A percentile compares a stretch with the other conserved stretches of the same genome.
phyloP scores from a whole-genome alignment of 352 stramenopile species.

The Blastocystis sp. region DNA sequence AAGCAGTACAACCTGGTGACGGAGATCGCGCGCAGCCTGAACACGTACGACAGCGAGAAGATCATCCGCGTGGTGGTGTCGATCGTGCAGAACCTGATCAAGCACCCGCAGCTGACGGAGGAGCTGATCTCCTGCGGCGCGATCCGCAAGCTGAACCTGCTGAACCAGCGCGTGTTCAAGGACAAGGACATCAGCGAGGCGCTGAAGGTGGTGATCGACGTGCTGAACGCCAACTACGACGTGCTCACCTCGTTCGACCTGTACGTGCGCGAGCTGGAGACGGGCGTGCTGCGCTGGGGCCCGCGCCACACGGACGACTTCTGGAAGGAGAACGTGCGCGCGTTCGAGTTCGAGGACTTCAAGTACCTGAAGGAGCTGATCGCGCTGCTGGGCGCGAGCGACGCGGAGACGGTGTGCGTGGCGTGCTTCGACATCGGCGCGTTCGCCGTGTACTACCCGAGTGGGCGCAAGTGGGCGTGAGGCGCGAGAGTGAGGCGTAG shows the following conservation, averaged over 20 bases:
- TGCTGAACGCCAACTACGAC: constrained; percentile 66
- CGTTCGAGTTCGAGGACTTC: constrained; percentile 69
- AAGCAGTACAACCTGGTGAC: constrained; percentile 52
- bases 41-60: constrained; percentile 70
- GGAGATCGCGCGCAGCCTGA: constrained; percentile 21
- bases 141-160: constrained; percentile 70
- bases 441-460: constrained; percentile 54
- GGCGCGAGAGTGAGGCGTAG: constrained; percentile 4
- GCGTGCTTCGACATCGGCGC: constrained; percentile 34
- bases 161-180: constrained; percentile 72
- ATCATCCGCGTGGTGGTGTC: constrained; percentile 61
- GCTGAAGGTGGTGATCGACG: constrained; percentile 55
- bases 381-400: constrained; percentile 6
- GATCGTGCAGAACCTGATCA: constrained; percentile 68
- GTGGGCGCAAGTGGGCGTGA: constrained; percentile 37
- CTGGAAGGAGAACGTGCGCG: constrained; percentile 72
- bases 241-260: constrained; percentile 67
- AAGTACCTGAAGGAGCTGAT: constrained; percentile 60
- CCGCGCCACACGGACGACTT: constrained; percentile 61
- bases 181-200: constrained; percentile 52
- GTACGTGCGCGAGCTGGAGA: constrained; percentile 32
- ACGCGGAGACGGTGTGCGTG: constrained; percentile 54
- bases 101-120: constrained; percentile 2
- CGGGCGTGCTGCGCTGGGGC: constrained; percentile 12
- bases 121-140: constrained; percentile 46